A percentile compares a stretch with the other conserved stretches of the same genome.
phyloP scores from a whole-genome alignment of 306 rosid genomes.

The Cucumis melo region DNA sequence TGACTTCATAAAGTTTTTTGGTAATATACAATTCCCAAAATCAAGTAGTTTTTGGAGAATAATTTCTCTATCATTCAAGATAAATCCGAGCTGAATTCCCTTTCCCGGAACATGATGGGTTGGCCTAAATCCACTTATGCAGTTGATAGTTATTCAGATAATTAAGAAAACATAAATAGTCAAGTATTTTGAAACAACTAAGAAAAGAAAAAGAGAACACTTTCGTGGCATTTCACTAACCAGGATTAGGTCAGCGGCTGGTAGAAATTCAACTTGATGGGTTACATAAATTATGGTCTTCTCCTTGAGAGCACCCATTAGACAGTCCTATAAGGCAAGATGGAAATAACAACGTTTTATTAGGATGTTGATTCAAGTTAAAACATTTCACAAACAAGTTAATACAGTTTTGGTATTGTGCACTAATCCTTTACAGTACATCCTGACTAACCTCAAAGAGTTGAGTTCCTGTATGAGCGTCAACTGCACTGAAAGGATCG shows the following conservation, averaged over 20 bases:
- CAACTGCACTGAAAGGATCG: conserved; percentile 95
- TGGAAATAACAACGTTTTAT: not conserved
- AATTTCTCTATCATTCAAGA: not conserved
- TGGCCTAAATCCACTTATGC: not conserved
- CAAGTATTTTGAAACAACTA: not conserved
- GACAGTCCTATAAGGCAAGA: conserved; percentile 45
- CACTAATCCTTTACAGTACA: not conserved
- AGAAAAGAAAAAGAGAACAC: not conserved
- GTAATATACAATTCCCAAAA: not conserved
- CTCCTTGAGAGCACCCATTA: conserved; percentile 74
- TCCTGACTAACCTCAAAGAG: conserved; percentile 53
- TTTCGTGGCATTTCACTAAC: conserved; percentile 24
- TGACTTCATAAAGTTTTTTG: not conserved
- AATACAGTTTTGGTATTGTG: not conserved
- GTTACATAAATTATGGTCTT: conserved; percentile 80
- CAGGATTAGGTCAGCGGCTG: conserved; percentile 87
- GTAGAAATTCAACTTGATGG: conserved; percentile 98
- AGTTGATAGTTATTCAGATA: not conserved
- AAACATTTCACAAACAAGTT: not conserved
- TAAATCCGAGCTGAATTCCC: not conserved
- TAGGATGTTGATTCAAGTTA: not conserved
- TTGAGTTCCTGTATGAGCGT: conserved; percentile 94
- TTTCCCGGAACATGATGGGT: conserved; percentile 5
- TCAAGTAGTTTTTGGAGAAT: not conserved
- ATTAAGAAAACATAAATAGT: not conserved